Evolutionary conservation across 1,284 basidiomycete genomes (phyloP).

Genomic region (Cerrena zonata): DNA sequence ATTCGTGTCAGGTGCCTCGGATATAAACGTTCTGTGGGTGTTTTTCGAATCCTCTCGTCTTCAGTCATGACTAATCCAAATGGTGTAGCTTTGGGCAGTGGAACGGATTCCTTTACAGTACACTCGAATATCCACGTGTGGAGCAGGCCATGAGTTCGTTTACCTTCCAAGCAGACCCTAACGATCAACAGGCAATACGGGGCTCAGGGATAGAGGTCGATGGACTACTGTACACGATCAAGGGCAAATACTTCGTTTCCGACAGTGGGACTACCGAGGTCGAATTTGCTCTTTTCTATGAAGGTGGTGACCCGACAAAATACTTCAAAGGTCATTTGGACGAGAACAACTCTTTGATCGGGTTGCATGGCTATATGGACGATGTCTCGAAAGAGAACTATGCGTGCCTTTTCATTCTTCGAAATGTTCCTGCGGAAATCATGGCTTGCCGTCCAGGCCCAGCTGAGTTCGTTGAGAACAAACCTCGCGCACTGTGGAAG

Average conservation of each 20-base stretch:
- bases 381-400: slow-evolving; percentile 1
- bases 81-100: slow-evolving; percentile 13
- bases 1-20: too few species aligned
- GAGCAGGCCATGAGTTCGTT: slow-evolving; percentile 13
- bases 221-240: slow-evolving; percentile 4
- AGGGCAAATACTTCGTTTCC: background rate
- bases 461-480: slow-evolving; percentile 1
- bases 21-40: too few species aligned
- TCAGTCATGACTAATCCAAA: background rate
- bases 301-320: background rate
- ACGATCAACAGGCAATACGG: slow-evolving; percentile 4
- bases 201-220: slow-evolving; percentile 9
- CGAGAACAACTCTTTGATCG: background rate
- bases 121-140: slow-evolving; percentile 11
- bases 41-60: too few species aligned
- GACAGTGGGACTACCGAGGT: slow-evolving; percentile 3
- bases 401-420: background rate
- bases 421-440: background rate
- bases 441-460: slow-evolving; percentile 1
- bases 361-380: background rate
- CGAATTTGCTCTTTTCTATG: background rate
- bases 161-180: slow-evolving; percentile 9
- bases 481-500: slow-evolving; percentile 4
- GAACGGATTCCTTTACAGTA: slow-evolving; percentile 16
- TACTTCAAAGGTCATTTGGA: slow-evolving; percentile 2